Percentiles rank a stretch among this genome's conserved stretches.
Conservation (phyloP, 345 rosid genomes). For the Citrus hindsii region DNA sequence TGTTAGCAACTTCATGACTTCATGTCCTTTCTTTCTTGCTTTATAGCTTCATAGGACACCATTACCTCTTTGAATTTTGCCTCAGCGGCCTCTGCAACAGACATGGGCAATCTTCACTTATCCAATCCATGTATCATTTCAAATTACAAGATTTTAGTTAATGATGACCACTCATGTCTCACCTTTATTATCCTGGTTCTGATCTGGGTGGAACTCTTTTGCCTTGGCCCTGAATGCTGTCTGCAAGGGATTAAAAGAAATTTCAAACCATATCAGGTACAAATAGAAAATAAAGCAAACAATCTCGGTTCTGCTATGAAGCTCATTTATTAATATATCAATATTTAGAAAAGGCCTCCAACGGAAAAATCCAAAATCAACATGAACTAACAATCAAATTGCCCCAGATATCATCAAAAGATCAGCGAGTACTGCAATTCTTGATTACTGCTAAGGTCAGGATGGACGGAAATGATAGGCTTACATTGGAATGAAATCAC, state of each 20-base stretch:
- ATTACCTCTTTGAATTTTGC: slow-evolving; percentile 92
- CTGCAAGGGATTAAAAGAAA: slow-evolving; percentile 38
- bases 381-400: neutral
- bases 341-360: neutral
- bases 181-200: slow-evolving; percentile 92
- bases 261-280: neutral
- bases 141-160: neutral
- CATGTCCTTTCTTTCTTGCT: slow-evolving; percentile 59
- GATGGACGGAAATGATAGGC: neutral
- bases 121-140: neutral
- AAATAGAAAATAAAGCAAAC: neutral
- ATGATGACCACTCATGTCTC: neutral
- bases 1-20: slow-evolving; percentile 14
- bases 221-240: slow-evolving; percentile 88
- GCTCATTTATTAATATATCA: neutral
- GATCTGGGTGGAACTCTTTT: slow-evolving; percentile 92
- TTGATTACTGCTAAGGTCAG: neutral
- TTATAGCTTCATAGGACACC: slow-evolving; percentile 84
- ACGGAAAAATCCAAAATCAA: neutral
- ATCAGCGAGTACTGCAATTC: neutral
- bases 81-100: slow-evolving; percentile 75
- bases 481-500: neutral
- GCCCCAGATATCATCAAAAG: neutral
- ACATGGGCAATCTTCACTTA: neutral
- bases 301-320: neutral